phyloP scores from a whole-genome alignment of 176 grass and related monocot genomes.

The Phragmites australis region DNA sequence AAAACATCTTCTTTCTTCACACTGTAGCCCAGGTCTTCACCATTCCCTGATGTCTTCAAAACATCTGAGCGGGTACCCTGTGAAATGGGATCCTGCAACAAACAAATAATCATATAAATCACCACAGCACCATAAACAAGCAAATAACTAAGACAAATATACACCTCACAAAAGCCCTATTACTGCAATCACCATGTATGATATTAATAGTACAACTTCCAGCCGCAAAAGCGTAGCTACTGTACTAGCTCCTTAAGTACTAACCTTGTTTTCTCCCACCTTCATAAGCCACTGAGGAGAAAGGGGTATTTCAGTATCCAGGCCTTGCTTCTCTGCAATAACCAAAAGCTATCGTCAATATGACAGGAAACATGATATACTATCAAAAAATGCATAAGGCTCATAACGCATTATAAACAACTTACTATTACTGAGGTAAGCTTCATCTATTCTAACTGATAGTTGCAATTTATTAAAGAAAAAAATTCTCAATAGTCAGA shows the following conservation, averaged over 20 bases:
- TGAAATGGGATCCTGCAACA: constrained; percentile 60
- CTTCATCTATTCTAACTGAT: background rate
- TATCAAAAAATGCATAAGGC: background rate
- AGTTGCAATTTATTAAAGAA: background rate
- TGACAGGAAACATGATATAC: constrained; percentile 6
- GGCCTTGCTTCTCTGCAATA: constrained; percentile 63
- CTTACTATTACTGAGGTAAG: background rate
- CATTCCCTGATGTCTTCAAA: constrained; percentile 47
- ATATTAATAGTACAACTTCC: constrained; percentile 14
- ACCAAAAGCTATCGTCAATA: constrained; percentile 23
- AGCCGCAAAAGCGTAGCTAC: constrained; percentile 19
- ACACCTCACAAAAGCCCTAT: background rate
- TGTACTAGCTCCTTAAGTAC: background rate
- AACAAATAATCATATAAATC: constrained; percentile 34
- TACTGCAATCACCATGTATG: background rate
- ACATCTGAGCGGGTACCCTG: constrained; percentile 54
- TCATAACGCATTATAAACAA: background rate
- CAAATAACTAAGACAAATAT: constrained; percentile 9
- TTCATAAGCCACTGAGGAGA: constrained; percentile 99
- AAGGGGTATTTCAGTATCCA: constrained; percentile 82
- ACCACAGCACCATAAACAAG: background rate
- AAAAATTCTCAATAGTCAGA: constrained; percentile 3
- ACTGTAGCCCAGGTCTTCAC: constrained; percentile 50
- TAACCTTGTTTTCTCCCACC: constrained; percentile 57
- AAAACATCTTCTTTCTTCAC: constrained; percentile 69